Conservation (phyloP, 305 asterid genomes). For the Fraxinus albicans region DNA sequence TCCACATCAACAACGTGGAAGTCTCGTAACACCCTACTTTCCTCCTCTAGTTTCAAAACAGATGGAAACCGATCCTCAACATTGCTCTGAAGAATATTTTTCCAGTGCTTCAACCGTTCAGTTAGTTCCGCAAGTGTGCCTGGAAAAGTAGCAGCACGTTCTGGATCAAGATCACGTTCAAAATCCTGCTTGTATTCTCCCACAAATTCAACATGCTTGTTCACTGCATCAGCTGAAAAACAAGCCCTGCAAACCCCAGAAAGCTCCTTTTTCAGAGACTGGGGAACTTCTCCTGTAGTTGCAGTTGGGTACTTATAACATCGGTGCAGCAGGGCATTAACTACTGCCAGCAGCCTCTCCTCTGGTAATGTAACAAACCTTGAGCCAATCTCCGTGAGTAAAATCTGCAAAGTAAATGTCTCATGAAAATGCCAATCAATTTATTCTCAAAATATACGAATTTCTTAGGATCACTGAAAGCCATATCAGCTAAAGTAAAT, state of each 20-base stretch:
- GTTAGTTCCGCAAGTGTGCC: constrained; percentile 94
- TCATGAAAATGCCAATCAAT: constrained; percentile 3
- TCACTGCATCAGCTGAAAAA: constrained; percentile 98
- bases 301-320: constrained; percentile 99
- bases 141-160: constrained; percentile 88
- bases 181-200: constrained; percentile 97
- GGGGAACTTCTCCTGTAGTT: constrained; percentile 99
- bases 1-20: constrained; percentile 98
- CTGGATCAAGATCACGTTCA: constrained; percentile 99
- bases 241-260: constrained; percentile 99
- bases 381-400: constrained; percentile 97
- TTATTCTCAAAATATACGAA: constrained; percentile 13
- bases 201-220: constrained; percentile 97
- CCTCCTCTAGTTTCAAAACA: constrained; percentile 95
- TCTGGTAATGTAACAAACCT: constrained; percentile 96
- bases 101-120: constrained; percentile 95
- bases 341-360: constrained; percentile 98
- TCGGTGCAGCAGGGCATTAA: constrained; percentile 97
- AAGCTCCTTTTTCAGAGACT: constrained; percentile 95
- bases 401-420: constrained; percentile 50
- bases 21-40: constrained; percentile 97
- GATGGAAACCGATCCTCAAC: constrained; percentile 99
- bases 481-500: constrained; percentile 10
- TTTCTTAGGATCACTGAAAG: constrained; percentile 12
- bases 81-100: constrained; percentile 91